A percentile compares a stretch with the other conserved stretches of the same genome.
These are phyloP conservation scores for Candida morakotiae DNA, from an alignment of 805 yeast genomes.

Conservation along the genomic window DNA sequence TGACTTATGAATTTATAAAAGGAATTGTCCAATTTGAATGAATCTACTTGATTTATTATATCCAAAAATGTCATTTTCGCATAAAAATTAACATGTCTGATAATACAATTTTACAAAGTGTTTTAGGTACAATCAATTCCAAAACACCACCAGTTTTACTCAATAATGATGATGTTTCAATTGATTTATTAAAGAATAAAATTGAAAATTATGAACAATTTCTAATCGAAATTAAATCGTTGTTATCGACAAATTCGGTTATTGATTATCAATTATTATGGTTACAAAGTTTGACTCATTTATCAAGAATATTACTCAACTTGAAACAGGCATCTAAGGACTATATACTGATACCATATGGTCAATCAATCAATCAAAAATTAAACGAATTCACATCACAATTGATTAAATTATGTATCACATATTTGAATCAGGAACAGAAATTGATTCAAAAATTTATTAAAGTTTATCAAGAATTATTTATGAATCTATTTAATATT, in stretches of 20 bases:
- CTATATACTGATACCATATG: neutral
- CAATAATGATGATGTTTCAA: neutral
- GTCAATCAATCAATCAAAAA: neutral
- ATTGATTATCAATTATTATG: slow-evolving; percentile 17
- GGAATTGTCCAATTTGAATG: slow-evolving; percentile 16
- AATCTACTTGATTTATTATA: slow-evolving; percentile 26
- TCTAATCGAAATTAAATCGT: slow-evolving; percentile 11
- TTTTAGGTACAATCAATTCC: slow-evolving; percentile 1
- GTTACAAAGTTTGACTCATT: slow-evolving; percentile 12
- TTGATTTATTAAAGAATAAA: neutral
- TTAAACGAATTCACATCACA: neutral
- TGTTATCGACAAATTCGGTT: slow-evolving; percentile 11
- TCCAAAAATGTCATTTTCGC: slow-evolving; percentile 6
- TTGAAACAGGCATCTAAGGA: slow-evolving; percentile 3
- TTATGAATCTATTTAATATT: neutral
- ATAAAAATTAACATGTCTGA: neutral
- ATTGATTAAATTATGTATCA: neutral
- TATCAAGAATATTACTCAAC: slow-evolving; percentile 7
- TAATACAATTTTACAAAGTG: neutral
- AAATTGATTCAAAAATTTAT: neutral
- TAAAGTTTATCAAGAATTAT: neutral
- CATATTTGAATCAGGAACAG: neutral
- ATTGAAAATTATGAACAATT: slow-evolving; percentile 17
- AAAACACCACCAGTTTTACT: slow-evolving; percentile 5
- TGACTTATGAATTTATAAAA: slow-evolving; percentile 27